A percentile compares a stretch with the other conserved stretches of the same genome.
These are phyloP conservation scores for Penicillium sp. DNA, from an alignment of 2,329 filamentous ascomycete species.

Conservation along the genomic window DNA sequence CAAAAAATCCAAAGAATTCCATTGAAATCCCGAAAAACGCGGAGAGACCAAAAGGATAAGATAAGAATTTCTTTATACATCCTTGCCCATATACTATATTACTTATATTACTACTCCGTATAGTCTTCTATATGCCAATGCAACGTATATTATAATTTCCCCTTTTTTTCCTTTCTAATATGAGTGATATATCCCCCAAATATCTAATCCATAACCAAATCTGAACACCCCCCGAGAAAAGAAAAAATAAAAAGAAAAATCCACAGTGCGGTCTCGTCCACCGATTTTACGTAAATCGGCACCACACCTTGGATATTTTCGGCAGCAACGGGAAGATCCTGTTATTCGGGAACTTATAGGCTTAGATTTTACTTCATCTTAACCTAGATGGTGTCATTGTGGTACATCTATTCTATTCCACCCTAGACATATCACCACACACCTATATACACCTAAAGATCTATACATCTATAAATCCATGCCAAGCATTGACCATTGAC, in stretches of 20 bases:
- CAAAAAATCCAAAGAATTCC: not conserved
- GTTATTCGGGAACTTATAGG: slow-evolving; percentile 6
- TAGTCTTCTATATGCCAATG: too few relatives aligned
- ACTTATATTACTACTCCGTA: too few relatives aligned
- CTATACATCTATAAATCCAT: not conserved
- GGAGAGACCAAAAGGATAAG: slow-evolving; percentile 13
- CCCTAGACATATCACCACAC: not conserved
- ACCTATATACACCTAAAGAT: not conserved
- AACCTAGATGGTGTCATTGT: not conserved
- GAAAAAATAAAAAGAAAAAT: not conserved
- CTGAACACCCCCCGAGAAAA: slow-evolving; percentile 3
- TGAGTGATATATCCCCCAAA: not conserved
- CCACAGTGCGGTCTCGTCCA: slow-evolving; percentile 13
- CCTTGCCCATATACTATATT: too few relatives aligned
- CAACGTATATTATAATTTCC: not conserved
- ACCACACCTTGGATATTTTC: slow-evolving; percentile 18
- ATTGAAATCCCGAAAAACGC: slow-evolving; percentile 7
- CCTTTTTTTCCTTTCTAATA: not conserved
- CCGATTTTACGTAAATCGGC: slow-evolving; percentile 46
- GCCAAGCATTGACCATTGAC: slow-evolving; percentile 6
- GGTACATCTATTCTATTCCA: not conserved
- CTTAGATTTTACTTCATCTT: not conserved
- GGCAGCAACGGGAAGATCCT: slow-evolving; percentile 29
- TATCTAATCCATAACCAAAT: not conserved
- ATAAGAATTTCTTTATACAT: slow-evolving; percentile 9